Base-by-base conservation (phyloP, 1,284 basidiomycete genomes). In the Ustilago shanxiensis region DNA sequence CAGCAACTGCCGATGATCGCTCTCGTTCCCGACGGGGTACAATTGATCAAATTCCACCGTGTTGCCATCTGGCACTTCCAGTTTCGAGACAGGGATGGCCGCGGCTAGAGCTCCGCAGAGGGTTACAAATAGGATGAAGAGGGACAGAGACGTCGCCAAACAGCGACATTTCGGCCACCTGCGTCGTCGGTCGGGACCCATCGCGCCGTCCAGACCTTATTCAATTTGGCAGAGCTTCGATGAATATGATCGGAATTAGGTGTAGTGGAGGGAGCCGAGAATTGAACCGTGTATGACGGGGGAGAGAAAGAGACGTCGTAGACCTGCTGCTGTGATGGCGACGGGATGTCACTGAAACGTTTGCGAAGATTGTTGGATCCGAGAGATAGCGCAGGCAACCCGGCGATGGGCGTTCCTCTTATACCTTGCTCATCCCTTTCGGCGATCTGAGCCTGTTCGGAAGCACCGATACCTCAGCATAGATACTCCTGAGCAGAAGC, bases 1-100 rank as follows among this genome's bases (percentile, higher is more conserved):
- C 26, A 72, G 60, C 33, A 67, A 26, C 35, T 67, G 35, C 24
- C 70, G 70, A 56, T 72, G 65, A 24, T 52, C 39, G 24, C 22
- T 20, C 14, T 63, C 45, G 0, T 44, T 49, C 7, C 35, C 57
- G 11, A 31, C 14, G 20, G 45, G 47, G 16, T 35, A 52, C 14
- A 44, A 26, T 3, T 16, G n/a, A 35, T 6, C 31, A 2, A 41
- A 39, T 2, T 45, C 35, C 11, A 5, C 35, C 5, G 22, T 31
- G 41, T 20, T 44, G 14, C 3, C 37, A 6, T 16, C 20, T 33
- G 14, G 20, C 1, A 13, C 3, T 14, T 26, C 47, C 29, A n/a
- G 16, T 1, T 49, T 6, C 18, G 56, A 24, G 39, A 55, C 50
- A 22, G 69, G 69, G 20, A 60, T 39, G 29, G 64, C 60, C 18